Conservation (phyloP, 805 yeast genomes). For the Saccharomycopsis olivae region DNA sequence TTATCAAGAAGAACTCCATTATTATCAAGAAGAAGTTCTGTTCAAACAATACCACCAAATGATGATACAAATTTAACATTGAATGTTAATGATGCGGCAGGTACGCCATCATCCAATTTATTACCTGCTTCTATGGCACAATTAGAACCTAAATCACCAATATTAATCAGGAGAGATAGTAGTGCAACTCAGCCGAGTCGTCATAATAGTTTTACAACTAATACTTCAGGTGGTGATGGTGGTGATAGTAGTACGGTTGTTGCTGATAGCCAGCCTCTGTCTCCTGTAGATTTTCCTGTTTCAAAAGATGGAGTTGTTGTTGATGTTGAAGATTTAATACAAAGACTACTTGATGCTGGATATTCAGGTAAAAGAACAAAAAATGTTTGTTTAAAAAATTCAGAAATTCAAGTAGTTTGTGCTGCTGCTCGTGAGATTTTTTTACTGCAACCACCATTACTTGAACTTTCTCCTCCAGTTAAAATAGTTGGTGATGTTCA, state of each 20-base stretch:
- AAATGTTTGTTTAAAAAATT: slow-evolving; percentile 74
- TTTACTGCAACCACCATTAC: slow-evolving; percentile 77
- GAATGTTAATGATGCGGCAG: slow-evolving; percentile 21
- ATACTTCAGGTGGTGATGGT: slow-evolving; percentile 10
- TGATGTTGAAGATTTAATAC: slow-evolving; percentile 83
- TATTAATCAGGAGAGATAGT: slow-evolving; percentile 44
- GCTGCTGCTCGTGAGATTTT: slow-evolving; percentile 82
- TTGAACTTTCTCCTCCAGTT: slow-evolving; percentile 75
- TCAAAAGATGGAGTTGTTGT: slow-evolving; percentile 7
- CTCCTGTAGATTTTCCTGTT: slow-evolving; percentile 6
- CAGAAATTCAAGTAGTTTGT: slow-evolving; percentile 85
- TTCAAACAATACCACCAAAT: slow-evolving; percentile 4
- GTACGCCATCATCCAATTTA: slow-evolving; percentile 5
- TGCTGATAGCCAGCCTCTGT: background rate
- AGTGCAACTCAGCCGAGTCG: slow-evolving; percentile 26
- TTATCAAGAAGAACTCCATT: slow-evolving; percentile 20
- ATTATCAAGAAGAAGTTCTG: slow-evolving; percentile 20
- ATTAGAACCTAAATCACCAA: slow-evolving; percentile 65
- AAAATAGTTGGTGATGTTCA: slow-evolving; percentile 90
- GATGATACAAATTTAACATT: slow-evolving; percentile 8
- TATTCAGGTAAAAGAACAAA: slow-evolving; percentile 91
- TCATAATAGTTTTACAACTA: slow-evolving; percentile 21
- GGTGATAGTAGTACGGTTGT: background rate
- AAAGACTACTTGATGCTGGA: slow-evolving; percentile 88
- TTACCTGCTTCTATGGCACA: slow-evolving; percentile 63